Conservation (phyloP, 2,329 filamentous ascomycete genomes). For the Chaetomium sp. region DNA sequence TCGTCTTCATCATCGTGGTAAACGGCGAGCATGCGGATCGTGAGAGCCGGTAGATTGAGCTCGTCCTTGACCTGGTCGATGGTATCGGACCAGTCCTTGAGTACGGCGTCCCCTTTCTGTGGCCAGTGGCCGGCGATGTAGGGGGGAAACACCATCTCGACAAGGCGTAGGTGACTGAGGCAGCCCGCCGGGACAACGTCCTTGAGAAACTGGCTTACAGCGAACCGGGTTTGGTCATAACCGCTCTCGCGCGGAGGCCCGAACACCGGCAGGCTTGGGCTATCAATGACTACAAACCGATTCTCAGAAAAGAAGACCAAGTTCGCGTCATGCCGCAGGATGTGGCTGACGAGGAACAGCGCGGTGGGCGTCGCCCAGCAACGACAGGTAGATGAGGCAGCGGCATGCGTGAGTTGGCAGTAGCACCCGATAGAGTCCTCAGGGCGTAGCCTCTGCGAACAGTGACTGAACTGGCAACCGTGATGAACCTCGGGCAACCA, state of each 20-base stretch:
- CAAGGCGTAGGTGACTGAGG: constrained; percentile 2
- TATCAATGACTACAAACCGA: constrained; percentile 20
- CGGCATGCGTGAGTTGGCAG: constrained; percentile 20
- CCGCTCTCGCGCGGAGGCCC: no score
- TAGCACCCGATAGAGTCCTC: constrained; percentile 12
- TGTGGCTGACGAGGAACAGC: constrained; percentile 26
- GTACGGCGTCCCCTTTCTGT: neutral
- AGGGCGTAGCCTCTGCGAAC: neutral
- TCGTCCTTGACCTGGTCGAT: constrained; percentile 11
- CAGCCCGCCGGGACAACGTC: constrained; percentile 7
- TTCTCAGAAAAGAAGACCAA: constrained; percentile 25
- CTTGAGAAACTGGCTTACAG: constrained; percentile 13
- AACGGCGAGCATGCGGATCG: neutral
- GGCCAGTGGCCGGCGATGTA: constrained; percentile 1
- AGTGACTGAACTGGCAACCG: neutral
- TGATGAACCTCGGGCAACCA: neutral
- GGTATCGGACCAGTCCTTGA: constrained; percentile 15
- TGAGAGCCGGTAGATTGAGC: constrained; percentile 9
- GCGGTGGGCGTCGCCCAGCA: constrained; percentile 27
- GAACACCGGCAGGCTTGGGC: neutral
- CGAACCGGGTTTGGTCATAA: neutral
- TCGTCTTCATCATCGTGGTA: neutral
- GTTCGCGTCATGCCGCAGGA: constrained; percentile 18
- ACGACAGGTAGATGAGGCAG: constrained; percentile 24
- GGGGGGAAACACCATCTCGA: constrained; percentile 20